phyloP scores from a whole-genome alignment of 2,329 filamentous ascomycete genomes.

The Phyllosticta ampelicida region DNA sequence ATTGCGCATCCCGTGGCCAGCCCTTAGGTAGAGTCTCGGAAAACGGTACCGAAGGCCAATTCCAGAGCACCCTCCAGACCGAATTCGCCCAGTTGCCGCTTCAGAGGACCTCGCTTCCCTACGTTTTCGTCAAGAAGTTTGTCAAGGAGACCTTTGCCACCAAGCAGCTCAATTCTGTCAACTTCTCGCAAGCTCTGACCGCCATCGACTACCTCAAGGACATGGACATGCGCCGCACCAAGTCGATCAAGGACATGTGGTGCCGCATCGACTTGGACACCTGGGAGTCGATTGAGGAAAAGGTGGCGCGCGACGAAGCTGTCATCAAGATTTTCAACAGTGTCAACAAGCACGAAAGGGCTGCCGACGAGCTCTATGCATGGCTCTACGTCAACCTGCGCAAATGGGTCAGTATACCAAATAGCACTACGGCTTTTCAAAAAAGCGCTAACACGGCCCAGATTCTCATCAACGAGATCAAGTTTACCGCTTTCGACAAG shows the following conservation, averaged over 20 bases:
- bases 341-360: constrained; percentile 5
- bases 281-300: constrained; percentile 25
- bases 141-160: constrained; percentile 28
- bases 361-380: constrained; percentile 35
- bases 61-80: constrained; percentile 41
- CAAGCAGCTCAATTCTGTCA: constrained; percentile 44
- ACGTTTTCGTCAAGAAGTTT: constrained; percentile 52
- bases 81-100: constrained; percentile 49
- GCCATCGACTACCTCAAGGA: constrained; percentile 57
- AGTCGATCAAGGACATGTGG: constrained; percentile 36
- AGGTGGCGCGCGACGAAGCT: constrained; percentile 41
- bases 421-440: background rate
- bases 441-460: constrained; percentile 19
- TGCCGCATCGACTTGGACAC: constrained; percentile 7
- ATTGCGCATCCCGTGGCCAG: constrained; percentile 44
- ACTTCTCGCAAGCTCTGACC: constrained; percentile 55
- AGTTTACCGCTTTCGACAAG: constrained; percentile 51
- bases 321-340: constrained; percentile 18
- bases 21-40: constrained; percentile 26
- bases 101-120: constrained; percentile 51
- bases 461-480: constrained; percentile 56
- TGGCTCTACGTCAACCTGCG: constrained; percentile 51
- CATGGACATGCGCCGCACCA: constrained; percentile 48
- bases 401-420: constrained; percentile 47
- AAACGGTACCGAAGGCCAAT: constrained; percentile 26